Evolutionary conservation across 805 yeast species (phyloP).

Genomic region (Candida wancherniae): DNA sequence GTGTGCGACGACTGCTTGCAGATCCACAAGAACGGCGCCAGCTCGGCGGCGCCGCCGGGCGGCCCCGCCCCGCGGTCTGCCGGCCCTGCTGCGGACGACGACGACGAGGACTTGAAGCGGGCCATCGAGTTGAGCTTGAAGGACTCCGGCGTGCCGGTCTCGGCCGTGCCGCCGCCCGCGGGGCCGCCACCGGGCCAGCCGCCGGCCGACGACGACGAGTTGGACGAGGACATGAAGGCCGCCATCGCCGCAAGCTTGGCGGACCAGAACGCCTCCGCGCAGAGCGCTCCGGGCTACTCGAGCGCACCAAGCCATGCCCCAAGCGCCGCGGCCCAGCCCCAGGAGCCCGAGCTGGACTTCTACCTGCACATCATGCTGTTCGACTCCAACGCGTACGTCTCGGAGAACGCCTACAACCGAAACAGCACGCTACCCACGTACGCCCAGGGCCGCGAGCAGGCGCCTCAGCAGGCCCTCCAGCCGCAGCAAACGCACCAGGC

Average conservation of each 20-base stretch:
- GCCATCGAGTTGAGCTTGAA: conserved; percentile 78
- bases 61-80: conserved; percentile 45
- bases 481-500: conserved; percentile 3
- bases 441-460: conserved; percentile 2
- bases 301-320: too few relatives aligned
- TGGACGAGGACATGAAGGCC: conserved; percentile 79
- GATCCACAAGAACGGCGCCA: conserved; percentile 44
- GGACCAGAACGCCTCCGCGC: too few relatives aligned
- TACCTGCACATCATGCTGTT: conserved; percentile 15
- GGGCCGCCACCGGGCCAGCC: conserved; percentile 7
- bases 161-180: conserved; percentile 23
- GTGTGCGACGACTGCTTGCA: conserved; percentile 89
- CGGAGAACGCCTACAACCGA: too few relatives aligned
- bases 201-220: conserved; percentile 54
- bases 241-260: conserved; percentile 89
- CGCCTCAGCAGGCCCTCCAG: conserved; percentile 2
- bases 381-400: conserved; percentile 9
- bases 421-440: neutral
- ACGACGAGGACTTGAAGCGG: conserved; percentile 68
- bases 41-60: conserved; percentile 1
- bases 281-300: too few relatives aligned
- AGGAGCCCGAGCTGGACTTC: conserved; percentile 24
- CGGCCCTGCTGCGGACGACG: conserved; percentile 44
- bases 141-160: conserved; percentile 36
- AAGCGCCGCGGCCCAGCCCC: conserved; percentile 4